Base-by-base conservation (phyloP, 2,329 filamentous ascomycete genomes). In the Aspergillus spinulosporus region DNA sequence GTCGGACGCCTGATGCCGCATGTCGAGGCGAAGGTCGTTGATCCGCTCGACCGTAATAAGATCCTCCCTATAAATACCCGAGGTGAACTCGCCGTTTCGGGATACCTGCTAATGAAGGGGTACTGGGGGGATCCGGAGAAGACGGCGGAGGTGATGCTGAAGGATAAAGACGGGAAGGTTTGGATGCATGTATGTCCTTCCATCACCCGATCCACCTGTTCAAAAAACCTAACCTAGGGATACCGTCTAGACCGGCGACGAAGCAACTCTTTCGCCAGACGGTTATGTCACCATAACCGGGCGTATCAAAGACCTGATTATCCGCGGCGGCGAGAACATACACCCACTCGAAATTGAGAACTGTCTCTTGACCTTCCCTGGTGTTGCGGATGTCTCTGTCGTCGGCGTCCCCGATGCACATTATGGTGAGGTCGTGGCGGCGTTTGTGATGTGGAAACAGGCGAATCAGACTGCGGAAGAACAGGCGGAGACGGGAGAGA, bases 321-420 rank as follows among this genome's bases (percentile, higher is more conserved):
- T 97, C 69, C 84, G 91, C 28, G 93, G 90, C 29, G 94, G 94
- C 26, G 94, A 97, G 72, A 99, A 99, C 71, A 96, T 97, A 54
- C 90, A 96, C 71, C 94, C 94, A 0, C 80, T 96, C 4, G 94
- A 97, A 72, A 82, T 97, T 2, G 94, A 99, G 72, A 92, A 95
- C 69, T 93, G 86, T 63, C 80, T 97, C 4, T 85, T 96, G 59
- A 83, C 84, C 40, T 87, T 93, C 68, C 80, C 84, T 2, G 79
- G 80, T 3, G 80, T 97, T 0, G 79, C 81, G 11, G 91, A 97
- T 61, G 90, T 85, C 2, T 90, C 87, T 62, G 90, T 96, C 1
- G 89, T 95, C 0, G 94, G 92, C 0, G 76, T 97, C 0, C 87
- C 89, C 0, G 91, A 97, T 71, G 84, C 88, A 63, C 82, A 82